These are phyloP conservation scores for Tricholoma terreum DNA, from an alignment of 768 basidiomycete species.

Conservation along the genomic window DNA sequence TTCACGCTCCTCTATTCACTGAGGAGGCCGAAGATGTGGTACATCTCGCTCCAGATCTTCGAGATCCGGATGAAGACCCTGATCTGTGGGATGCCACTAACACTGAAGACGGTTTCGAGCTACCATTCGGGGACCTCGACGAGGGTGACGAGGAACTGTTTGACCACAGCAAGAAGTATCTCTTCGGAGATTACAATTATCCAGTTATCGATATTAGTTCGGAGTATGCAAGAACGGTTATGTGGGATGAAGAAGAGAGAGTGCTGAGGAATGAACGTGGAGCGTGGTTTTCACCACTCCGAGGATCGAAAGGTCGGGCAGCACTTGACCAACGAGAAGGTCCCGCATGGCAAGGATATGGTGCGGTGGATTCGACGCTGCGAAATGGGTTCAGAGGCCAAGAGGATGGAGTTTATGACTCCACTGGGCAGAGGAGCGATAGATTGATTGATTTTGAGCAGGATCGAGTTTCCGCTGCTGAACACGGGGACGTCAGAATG, in stretches of 20 bases:
- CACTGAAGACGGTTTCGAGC: constrained; percentile 45
- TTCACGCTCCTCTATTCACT: constrained; percentile 72
- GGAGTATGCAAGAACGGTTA: constrained; percentile 58
- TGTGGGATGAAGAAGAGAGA: constrained; percentile 86
- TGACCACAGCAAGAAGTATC: constrained; percentile 67
- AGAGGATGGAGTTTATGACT: not conserved
- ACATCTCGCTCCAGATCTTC: constrained; percentile 59
- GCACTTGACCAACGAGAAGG: constrained; percentile 35
- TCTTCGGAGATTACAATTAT: constrained; percentile 91
- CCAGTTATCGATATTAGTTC: constrained; percentile 87
- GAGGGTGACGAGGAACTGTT: constrained; percentile 76
- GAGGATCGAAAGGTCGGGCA: constrained; percentile 42
- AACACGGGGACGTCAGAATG: constrained; percentile 38
- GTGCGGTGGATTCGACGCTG: constrained; percentile 42
- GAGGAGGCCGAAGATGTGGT: constrained; percentile 62
- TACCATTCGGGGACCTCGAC: constrained; percentile 69
- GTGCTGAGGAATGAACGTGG: constrained; percentile 73
- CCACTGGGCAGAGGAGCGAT: constrained; percentile 7
- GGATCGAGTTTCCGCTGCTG: constrained; percentile 30
- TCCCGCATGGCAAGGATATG: constrained; percentile 55
- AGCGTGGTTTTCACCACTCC: constrained; percentile 65
- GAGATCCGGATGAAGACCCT: constrained; percentile 37
- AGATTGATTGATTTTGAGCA: constrained; percentile 49
- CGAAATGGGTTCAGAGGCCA: constrained; percentile 2
- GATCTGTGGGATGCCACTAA: constrained; percentile 35